Percentiles rank a stretch among this genome's conserved stretches.
Conservation (phyloP, 2,329 filamentous ascomycete genomes). For the Diplodia mutila region DNA sequence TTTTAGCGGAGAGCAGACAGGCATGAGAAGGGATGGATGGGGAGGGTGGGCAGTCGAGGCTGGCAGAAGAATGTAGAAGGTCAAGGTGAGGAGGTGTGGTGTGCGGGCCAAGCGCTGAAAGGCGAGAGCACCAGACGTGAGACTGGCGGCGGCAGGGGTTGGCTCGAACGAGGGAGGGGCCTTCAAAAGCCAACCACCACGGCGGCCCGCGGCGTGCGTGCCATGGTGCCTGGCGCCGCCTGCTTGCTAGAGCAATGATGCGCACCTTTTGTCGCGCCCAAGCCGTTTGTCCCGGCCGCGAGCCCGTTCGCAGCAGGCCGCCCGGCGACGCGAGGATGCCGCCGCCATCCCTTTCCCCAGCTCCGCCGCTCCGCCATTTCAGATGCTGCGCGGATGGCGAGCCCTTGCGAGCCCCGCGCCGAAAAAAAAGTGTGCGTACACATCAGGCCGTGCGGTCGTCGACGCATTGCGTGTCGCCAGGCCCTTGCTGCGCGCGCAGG, state of each 20-base stretch:
- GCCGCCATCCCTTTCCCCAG: constrained; percentile 2
- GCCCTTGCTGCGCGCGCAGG: constrained; percentile 17
- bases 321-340: constrained; percentile 4
- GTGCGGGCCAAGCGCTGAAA: constrained; percentile 21
- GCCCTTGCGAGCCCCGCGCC: constrained; percentile 6
- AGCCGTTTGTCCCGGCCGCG: not conserved
- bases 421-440: constrained; percentile 17
- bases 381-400: not conserved
- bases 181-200: constrained; percentile 2
- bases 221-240: constrained; percentile 15
- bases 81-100: constrained; percentile 17
- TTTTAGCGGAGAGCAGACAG: constrained; percentile 22
- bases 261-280: not conserved
- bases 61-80: constrained; percentile 23
- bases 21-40: constrained; percentile 26
- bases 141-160: constrained; percentile 2
- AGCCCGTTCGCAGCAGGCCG: not conserved
- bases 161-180: constrained; percentile 12
- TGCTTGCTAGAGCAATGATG: constrained; percentile 8
- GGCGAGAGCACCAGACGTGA: constrained; percentile 19
- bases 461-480: constrained; percentile 24
- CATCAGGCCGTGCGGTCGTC: constrained; percentile 12
- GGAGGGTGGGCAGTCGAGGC: constrained; percentile 10
- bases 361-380: constrained; percentile 2
- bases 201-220: constrained; percentile 18